Conservation (phyloP, 2,329 filamentous ascomycete genomes). For the Fulvia fulva region DNA sequence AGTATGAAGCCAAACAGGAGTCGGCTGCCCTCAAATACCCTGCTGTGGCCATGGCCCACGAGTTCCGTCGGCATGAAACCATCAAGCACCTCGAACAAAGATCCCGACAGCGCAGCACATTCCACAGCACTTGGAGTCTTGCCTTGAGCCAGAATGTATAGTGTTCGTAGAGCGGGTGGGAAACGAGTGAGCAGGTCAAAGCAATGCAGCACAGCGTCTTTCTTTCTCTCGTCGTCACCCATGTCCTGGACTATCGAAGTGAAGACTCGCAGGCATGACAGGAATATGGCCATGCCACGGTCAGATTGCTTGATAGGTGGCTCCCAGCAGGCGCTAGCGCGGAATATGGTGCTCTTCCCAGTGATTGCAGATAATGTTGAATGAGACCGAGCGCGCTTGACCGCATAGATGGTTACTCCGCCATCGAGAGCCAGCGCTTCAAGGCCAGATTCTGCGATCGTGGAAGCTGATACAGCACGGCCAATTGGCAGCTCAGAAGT, state of each 20-base stretch:
- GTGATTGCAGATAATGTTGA: neutral
- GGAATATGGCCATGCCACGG: conserved; percentile 34
- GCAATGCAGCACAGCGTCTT: conserved; percentile 30
- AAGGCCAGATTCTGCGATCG: conserved; percentile 21
- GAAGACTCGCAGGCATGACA: conserved; percentile 36
- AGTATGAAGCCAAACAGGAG: conserved; percentile 37
- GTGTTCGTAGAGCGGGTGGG: conserved; percentile 33
- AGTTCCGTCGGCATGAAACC: conserved; percentile 29
- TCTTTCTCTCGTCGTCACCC: conserved; percentile 5
- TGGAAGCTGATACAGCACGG: conserved; percentile 17
- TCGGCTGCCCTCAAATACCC: conserved; percentile 35
- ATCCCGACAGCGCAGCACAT: conserved; percentile 33
- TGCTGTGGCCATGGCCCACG: conserved; percentile 23
- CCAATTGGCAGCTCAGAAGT: conserved; percentile 31
- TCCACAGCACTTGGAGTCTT: conserved; percentile 30
- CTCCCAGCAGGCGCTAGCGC: conserved; percentile 28
- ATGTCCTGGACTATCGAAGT: conserved; percentile 21
- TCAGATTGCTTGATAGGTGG: conserved; percentile 28
- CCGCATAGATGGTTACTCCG: conserved; percentile 29
- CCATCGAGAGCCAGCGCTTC: conserved; percentile 20
- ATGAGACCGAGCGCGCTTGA: conserved; percentile 19
- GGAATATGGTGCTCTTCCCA: conserved; percentile 29
- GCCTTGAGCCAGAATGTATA: conserved; percentile 33
- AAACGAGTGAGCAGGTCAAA: conserved; percentile 32
- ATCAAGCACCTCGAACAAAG: conserved; percentile 29